These are phyloP conservation scores for Neonectria faginata DNA, from an alignment of 2,329 filamentous ascomycete genomes.

Conservation along the genomic window DNA sequence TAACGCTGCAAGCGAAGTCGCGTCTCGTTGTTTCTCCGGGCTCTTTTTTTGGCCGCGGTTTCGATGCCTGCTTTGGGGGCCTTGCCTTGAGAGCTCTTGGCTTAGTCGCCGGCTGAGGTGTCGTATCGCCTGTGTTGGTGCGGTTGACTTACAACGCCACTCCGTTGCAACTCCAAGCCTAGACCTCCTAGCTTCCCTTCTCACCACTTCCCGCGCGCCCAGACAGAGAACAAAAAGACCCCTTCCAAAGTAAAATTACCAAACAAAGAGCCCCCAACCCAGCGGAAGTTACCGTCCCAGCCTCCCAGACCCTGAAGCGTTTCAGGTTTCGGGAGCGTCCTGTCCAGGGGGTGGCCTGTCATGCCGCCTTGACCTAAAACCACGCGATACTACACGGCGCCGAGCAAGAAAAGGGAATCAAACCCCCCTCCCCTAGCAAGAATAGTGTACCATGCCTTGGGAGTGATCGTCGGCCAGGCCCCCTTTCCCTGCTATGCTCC, in stretches of 20 bases:
- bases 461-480: conserved; percentile 40
- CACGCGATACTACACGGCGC: conserved; percentile 38
- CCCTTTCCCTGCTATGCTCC: conserved; percentile 12
- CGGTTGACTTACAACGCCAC: conserved; percentile 7
- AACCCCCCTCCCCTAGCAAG: conserved; percentile 12
- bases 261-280: conserved; percentile 1
- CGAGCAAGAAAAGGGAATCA: conserved; percentile 25
- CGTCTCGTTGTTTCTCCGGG: neutral
- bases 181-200: conserved; percentile 8
- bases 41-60: neutral
- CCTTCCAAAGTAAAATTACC: neutral
- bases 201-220: neutral
- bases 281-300: conserved; percentile 16
- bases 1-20: neutral
- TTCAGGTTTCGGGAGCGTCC: conserved; percentile 45
- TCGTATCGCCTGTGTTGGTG: conserved; percentile 14
- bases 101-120: conserved; percentile 11
- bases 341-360: conserved; percentile 22
- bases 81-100: neutral
- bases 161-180: conserved; percentile 5
- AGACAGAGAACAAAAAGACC: neutral
- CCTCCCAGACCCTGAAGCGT: conserved; percentile 38
- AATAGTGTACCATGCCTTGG: conserved; percentile 21
- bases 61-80: conserved; percentile 1
- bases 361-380: conserved; percentile 25